Conservation (phyloP, 1,284 basidiomycete genomes). For the Peniophora sp. region DNA sequence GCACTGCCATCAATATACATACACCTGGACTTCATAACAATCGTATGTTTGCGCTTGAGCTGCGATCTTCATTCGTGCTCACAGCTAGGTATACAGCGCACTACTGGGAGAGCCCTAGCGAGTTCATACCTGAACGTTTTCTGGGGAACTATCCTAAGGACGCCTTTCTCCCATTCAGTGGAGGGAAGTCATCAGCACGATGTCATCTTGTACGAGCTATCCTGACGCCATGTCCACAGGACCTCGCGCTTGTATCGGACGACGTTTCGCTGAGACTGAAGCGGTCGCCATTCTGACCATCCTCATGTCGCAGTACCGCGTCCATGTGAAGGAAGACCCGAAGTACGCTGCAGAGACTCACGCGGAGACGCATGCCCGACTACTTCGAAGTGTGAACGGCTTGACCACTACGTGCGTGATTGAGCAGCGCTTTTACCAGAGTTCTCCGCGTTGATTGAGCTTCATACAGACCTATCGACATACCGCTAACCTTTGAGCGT, state of each 20-base stretch:
- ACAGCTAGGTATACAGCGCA: constrained; percentile 24
- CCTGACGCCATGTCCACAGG: neutral
- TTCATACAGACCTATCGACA: neutral
- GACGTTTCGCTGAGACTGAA: constrained; percentile 19
- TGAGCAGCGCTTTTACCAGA: neutral
- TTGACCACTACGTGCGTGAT: constrained; percentile 17
- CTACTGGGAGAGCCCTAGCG: constrained; percentile 43
- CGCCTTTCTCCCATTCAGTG: constrained; percentile 46
- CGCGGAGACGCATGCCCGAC: constrained; percentile 18
- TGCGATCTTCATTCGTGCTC: neutral
- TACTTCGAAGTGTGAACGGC: constrained; percentile 14
- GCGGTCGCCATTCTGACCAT: constrained; percentile 16
- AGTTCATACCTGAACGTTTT: constrained; percentile 46
- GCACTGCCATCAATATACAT: constrained; percentile 4
- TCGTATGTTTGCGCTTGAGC: constrained; percentile 19
- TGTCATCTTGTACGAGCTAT: neutral
- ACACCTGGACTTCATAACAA: constrained; percentile 21
- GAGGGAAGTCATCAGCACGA: constrained; percentile 20
- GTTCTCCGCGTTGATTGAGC: neutral
- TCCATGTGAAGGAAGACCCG: constrained; percentile 21
- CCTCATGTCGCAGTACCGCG: constrained; percentile 12
- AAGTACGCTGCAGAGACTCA: constrained; percentile 21
- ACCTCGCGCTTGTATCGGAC: neutral
- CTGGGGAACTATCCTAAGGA: constrained; percentile 39
- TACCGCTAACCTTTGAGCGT: neutral